phyloP scores from a whole-genome alignment of 768 basidiomycete species.

The Podaxis sp. region DNA sequence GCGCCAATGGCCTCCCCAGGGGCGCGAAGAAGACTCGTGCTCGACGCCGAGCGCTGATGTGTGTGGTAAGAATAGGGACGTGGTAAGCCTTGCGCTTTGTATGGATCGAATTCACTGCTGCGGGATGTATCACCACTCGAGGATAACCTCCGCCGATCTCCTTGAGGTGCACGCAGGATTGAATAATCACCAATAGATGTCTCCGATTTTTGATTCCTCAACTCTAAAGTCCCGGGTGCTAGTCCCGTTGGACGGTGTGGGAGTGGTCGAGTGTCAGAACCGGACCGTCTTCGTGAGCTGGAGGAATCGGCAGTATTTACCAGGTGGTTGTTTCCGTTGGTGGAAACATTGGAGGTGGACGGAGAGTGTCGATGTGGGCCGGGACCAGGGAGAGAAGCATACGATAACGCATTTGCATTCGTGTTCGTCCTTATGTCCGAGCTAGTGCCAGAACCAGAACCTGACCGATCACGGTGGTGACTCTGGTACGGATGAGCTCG shows the following conservation, averaged over 20 bases:
- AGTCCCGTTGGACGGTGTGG: neutral
- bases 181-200: neutral
- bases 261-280: neutral
- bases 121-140: neutral
- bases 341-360: neutral
- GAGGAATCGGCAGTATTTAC: neutral
- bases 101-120: conserved; percentile 7
- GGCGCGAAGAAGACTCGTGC: neutral
- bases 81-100: neutral
- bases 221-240: neutral
- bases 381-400: neutral
- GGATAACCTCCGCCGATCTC: neutral
- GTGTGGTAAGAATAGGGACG: neutral
- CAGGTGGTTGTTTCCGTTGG: neutral
- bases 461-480: neutral
- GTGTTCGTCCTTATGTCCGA: neutral
- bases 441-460: neutral
- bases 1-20: neutral
- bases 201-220: neutral
- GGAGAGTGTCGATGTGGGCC: neutral
- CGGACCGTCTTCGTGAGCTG: neutral
- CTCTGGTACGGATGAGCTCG: neutral
- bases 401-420: neutral
- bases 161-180: neutral
- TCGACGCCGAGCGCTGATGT: neutral